Percentiles rank a stretch among this genome's conserved stretches.
Evolutionary conservation across 768 basidiomycete genomes (phyloP).

Genomic region (Boletus vinaceobasis): DNA sequence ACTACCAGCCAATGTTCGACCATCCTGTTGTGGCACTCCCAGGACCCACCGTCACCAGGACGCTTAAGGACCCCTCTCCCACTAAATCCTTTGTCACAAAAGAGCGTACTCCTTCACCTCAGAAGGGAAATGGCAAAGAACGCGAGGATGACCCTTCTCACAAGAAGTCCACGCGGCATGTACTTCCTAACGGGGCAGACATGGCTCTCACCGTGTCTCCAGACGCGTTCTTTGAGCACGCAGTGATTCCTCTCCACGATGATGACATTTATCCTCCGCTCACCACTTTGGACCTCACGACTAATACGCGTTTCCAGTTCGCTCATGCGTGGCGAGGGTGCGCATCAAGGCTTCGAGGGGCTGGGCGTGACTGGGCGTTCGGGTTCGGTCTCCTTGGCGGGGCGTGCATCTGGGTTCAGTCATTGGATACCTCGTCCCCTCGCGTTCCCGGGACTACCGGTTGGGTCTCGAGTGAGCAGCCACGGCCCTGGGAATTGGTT

Average conservation of each 20-base stretch:
- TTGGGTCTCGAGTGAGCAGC: slow-evolving; percentile 6
- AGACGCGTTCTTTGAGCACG: slow-evolving; percentile 12
- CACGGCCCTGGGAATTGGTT: slow-evolving; percentile 17
- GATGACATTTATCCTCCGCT: slow-evolving; percentile 18
- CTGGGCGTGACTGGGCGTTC: slow-evolving; percentile 5
- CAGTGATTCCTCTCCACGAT: slow-evolving; percentile 13
- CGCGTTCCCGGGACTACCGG: slow-evolving; percentile 6
- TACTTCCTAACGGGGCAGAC: background rate
- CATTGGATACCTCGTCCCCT: background rate
- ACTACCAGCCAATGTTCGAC: slow-evolving; percentile 14
- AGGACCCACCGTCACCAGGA: background rate
- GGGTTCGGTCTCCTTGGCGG: background rate
- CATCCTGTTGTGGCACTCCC: background rate
- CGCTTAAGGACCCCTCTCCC: background rate
- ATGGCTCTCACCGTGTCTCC: background rate
- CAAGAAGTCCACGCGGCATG: background rate
- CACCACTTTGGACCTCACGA: slow-evolving; percentile 9
- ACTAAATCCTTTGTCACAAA: background rate
- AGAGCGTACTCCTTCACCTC: background rate
- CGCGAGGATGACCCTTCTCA: slow-evolving; percentile 9
- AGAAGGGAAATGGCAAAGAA: slow-evolving; percentile 22
- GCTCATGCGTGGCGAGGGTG: slow-evolving; percentile 16
- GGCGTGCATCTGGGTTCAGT: slow-evolving; percentile 1
- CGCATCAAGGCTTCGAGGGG: slow-evolving; percentile 10
- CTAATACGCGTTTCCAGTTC: slow-evolving; percentile 26